Evolutionary conservation across 352 stramenopile species (phyloP), one percentile per base, ranked within the genome.

Genomic region (Globisporangium heterothallicum): DNA sequence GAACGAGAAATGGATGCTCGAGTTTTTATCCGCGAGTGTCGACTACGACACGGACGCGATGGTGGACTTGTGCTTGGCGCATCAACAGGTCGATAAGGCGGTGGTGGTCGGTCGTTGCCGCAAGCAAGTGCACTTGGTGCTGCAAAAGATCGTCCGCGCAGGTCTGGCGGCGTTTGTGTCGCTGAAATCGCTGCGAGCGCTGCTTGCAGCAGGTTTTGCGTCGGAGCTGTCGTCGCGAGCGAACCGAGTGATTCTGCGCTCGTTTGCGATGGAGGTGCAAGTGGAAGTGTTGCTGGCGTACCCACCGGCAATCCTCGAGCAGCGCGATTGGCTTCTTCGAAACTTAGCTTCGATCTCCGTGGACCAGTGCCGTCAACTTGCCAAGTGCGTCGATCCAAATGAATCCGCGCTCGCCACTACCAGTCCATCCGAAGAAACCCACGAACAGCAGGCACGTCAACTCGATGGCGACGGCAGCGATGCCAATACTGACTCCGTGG

Each of bases 321-420:
- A 92, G 51, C 78, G 83, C 27, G 80, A 90, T 42, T 93, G 80
- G 80, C 46, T 93, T 10, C 22, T 81, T 16, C 74, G 80, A 1
- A 74, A 88, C 21, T 38, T 90, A 21, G 44, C 53, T 25, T 30
- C 50, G 1, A 72, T 92, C 25, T 54, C 76, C 3, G 56, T 53
- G 13, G 30, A 53, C 1, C 51, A 74, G 6, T 88, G 72, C 22
- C 22, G 47, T 3, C 45, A 64, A 18, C 54, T 93, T 8, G 70
- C 78, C 8, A 45, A 47, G 6, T 61, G 65, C 6, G 61, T 90
- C 47, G 73, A 88, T 40, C 78, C 80, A 18, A 32, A 36, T 24
- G 38, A 29, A 10, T 4, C 9, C 7, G n/a, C 19, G 6, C 14
- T 7, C n/a, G n/a, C n/a, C n/a, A n/a, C n/a, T n/a, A n/a, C n/a